phyloP scores from a whole-genome alignment of 257 asterid species.

The Euphrasia confusa region DNA sequence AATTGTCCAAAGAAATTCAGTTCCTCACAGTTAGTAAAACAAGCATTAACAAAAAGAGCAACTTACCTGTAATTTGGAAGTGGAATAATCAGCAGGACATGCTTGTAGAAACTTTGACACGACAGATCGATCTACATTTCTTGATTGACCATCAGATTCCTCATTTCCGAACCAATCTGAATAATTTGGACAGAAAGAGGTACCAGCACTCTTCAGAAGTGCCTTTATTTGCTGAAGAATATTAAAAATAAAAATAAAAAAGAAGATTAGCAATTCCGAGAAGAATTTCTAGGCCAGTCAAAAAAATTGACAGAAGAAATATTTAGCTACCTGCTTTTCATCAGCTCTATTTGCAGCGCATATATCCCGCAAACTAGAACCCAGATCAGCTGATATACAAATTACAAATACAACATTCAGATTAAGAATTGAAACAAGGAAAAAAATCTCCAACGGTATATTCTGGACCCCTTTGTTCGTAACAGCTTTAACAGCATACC shows the following conservation, averaged over 20 bases:
- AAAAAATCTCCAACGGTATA: background rate
- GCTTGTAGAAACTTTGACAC: conserved; percentile 79
- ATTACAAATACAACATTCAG: background rate
- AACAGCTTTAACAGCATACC: background rate
- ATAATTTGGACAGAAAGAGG: conserved; percentile 75
- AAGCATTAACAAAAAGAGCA: conserved; percentile 2
- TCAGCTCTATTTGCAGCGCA: conserved; percentile 88
- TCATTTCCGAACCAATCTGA: conserved; percentile 87
- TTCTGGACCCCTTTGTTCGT: background rate
- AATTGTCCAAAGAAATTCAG: background rate
- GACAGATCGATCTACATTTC: conserved; percentile 69
- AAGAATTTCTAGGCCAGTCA: conserved; percentile 9
- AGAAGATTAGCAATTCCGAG: conserved; percentile 12
- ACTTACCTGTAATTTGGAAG: conserved; percentile 74
- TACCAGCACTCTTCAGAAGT: conserved; percentile 77
- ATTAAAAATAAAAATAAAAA: conserved; percentile 15
- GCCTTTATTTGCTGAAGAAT: conserved; percentile 89
- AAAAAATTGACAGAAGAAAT: conserved; percentile 24
- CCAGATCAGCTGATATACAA: conserved; percentile 49
- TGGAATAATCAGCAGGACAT: conserved; percentile 73
- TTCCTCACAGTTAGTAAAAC: background rate
- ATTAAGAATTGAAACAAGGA: too few species aligned
- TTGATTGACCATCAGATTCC: conserved; percentile 49
- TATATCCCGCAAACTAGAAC: conserved; percentile 79
- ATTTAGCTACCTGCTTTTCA: conserved; percentile 73